A percentile compares a stretch with the other conserved stretches of the same genome.
Evolutionary conservation across 176 grass and related monocot genomes (phyloP).

Genomic region (Otatea glauca): DNA sequence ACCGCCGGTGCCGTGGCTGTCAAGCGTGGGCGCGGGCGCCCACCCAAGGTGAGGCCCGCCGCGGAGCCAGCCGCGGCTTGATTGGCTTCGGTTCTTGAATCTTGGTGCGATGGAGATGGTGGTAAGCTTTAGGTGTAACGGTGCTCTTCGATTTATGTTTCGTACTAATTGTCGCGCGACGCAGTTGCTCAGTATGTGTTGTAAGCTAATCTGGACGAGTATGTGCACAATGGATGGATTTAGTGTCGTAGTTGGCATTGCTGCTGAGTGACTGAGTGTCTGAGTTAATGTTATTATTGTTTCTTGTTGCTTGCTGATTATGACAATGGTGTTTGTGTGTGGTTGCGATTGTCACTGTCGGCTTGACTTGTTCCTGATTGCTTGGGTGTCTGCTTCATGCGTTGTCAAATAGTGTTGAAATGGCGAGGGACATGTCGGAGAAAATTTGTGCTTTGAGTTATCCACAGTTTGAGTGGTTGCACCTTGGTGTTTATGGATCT

Average conservation of each 20-base stretch:
- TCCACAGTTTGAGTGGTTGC: background rate
- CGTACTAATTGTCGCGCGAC: constrained; percentile 23
- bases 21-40: constrained; percentile 78
- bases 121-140: constrained; percentile 22
- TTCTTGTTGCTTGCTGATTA: constrained; percentile 17
- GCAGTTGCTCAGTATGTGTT: constrained; percentile 42
- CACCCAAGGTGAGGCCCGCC: constrained; percentile 59
- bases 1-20: background rate
- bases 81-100: background rate
- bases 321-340: background rate
- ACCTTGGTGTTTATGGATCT: background rate
- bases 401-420: background rate
- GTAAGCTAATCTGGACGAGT: constrained; percentile 47
- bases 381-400: background rate
- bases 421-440: background rate
- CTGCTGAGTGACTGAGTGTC: constrained; percentile 44
- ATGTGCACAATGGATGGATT: constrained; percentile 34
- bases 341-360: background rate
- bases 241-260: constrained; percentile 37
- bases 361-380: background rate
- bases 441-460: background rate
- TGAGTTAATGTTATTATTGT: constrained; percentile 21
- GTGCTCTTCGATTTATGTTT: constrained; percentile 30
- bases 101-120: background rate
- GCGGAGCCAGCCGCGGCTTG: background rate